Evolutionary conservation across 2,329 filamentous ascomycete genomes (phyloP).

Genomic region (Coniella vitis): DNA sequence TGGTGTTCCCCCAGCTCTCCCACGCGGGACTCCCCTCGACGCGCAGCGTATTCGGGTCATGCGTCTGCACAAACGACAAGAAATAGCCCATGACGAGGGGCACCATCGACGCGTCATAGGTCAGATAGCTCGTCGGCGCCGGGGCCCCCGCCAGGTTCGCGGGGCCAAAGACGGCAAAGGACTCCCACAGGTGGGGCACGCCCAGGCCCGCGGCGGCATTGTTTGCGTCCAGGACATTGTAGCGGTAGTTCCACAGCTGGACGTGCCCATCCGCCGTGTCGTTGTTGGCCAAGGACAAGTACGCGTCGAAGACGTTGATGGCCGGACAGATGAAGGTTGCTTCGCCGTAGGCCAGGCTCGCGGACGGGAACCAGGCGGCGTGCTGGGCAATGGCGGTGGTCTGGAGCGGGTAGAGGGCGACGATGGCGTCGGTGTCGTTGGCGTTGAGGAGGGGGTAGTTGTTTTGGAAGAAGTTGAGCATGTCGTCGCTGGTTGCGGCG

Average conservation of each 20-base stretch:
- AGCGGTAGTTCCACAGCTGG: conserved; percentile 40
- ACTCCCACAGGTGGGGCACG: conserved; percentile 42
- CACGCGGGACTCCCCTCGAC: conserved; percentile 31
- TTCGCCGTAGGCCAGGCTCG: conserved; percentile 37
- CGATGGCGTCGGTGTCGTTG: conserved; percentile 29
- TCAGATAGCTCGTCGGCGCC: conserved; percentile 32
- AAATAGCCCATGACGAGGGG: conserved; percentile 43
- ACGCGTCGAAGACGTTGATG: conserved; percentile 31
- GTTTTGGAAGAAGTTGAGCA: conserved; percentile 35
- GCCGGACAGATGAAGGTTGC: conserved; percentile 38
- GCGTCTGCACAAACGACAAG: conserved; percentile 38
- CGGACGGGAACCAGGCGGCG: conserved; percentile 36
- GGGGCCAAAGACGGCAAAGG: conserved; percentile 42
- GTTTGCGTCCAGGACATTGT: conserved; percentile 37
- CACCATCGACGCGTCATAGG: conserved; percentile 38
- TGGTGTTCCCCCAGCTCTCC: conserved; percentile 28
- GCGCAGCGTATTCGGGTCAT: conserved; percentile 37
- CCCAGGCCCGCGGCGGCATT: conserved; percentile 33
- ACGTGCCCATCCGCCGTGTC: not conserved
- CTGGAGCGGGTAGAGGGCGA: conserved; percentile 32
- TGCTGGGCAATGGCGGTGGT: conserved; percentile 29
- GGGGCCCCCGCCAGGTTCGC: conserved; percentile 25
- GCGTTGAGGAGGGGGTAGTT: conserved; percentile 39
- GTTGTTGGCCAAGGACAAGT: conserved; percentile 16
- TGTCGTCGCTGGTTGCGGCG: conserved; percentile 27